A percentile compares a stretch with the other conserved stretches of the same genome.
These are phyloP conservation scores for Solanum hybrid DNA, from an alignment of 305 asterid species.

Conservation along the genomic window DNA sequence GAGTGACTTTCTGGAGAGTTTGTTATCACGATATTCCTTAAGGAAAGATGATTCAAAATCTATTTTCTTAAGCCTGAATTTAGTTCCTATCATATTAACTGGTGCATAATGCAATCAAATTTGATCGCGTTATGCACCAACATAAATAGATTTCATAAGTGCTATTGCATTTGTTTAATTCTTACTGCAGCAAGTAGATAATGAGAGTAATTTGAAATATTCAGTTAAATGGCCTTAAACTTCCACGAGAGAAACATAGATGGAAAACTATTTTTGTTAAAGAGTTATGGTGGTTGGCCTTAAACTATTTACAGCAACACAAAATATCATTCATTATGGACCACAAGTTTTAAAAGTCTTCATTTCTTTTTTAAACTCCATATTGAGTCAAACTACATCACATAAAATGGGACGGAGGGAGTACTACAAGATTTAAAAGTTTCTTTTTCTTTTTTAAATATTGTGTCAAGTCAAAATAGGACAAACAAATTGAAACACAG, in stretches of 20 bases:
- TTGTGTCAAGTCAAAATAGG: neutral
- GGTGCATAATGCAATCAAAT: neutral
- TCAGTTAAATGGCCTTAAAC: neutral
- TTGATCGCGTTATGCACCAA: neutral
- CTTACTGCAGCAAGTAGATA: neutral
- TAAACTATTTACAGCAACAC: too few relatives aligned
- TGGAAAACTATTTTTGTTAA: neutral
- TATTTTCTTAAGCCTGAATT: neutral
- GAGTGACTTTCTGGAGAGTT: neutral
- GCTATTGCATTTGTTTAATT: neutral
- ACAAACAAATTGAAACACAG: neutral
- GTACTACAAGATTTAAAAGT: neutral
- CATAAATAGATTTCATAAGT: neutral
- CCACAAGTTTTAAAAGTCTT: too few relatives aligned
- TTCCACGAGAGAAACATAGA: neutral
- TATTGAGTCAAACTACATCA: rapidly evolving
- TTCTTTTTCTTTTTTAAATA: too few relatives aligned
- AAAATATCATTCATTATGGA: too few relatives aligned
- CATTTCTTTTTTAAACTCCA: rapidly evolving
- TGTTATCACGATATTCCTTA: neutral
- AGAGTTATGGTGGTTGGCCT: neutral
- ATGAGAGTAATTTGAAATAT: neutral
- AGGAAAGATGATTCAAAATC: neutral
- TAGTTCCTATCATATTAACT: neutral
- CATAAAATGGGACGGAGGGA: too few relatives aligned